Base-by-base conservation (phyloP, 768 basidiomycete genomes). In the Russula dissimulans region DNA sequence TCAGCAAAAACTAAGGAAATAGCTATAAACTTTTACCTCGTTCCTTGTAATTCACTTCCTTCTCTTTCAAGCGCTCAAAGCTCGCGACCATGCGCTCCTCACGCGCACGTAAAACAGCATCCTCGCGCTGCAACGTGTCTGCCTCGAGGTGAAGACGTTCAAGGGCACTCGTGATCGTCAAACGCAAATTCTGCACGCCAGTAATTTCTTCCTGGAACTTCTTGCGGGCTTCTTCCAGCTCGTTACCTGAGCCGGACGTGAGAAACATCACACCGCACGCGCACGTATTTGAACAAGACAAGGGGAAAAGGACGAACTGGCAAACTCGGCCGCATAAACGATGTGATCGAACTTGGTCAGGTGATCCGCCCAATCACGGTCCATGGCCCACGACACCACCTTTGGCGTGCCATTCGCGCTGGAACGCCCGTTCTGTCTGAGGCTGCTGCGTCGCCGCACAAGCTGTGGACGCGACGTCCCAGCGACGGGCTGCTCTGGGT, bases 301-400 rank as follows among this genome's bases (percentile, higher is more conserved):
- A 47, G 17, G 22, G 22, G 18, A 32, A 41, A 31, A 11, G 14
- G 18, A 70, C 75, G 53, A 44, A 77, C 76, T 72, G 8, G 73
- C 71, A 59, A 71, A 69, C 45, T 79, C 77, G 2, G 75, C 73
- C 57, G 76, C 72, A 56, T 74, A 74, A 22, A 76, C 67, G 11
- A 72, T 71, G 57, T 73, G 69, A 17, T 76, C 71, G 58, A 77
- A 77, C 61, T 80, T 80, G 39, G 77, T 75, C 59, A 85, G 75
- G 64, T 84, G 82, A 8, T 77, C 77, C 31, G 78, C 75, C 73
- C 83, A 77, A 55, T 84, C 84, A 12, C 76, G 78, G 60, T 84
- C 79, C 71, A 86, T 87, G 29, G 87, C 86, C 86, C 86, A 89
- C 41, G 86, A 85, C 8, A 89, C 86, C 5, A 81, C 79, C 72